Percentiles rank a stretch among this genome's conserved stretches.
Conservation (phyloP, 371 early-diverging fungal genomes). For the Haplosporangium sp. region DNA sequence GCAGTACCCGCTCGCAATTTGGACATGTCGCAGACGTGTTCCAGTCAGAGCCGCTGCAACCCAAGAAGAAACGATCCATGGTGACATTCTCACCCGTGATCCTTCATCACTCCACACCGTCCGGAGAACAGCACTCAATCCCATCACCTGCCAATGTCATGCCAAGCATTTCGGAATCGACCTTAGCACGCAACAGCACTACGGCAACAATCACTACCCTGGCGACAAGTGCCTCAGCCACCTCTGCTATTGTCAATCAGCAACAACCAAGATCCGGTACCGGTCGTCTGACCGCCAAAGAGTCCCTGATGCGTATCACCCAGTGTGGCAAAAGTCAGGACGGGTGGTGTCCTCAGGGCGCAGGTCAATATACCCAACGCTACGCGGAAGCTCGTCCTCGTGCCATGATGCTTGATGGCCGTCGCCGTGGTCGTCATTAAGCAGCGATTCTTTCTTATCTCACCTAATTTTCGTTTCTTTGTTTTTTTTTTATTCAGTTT, state of each 20-base stretch:
- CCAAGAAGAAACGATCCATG: conserved; percentile 14
- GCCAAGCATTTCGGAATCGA: conserved; percentile 26
- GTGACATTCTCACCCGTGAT: conserved; percentile 40
- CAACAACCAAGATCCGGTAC: conserved; percentile 31
- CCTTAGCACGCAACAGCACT: neutral
- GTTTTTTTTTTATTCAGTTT: too few relatives aligned
- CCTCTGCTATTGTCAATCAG: conserved; percentile 10
- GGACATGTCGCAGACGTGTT: conserved; percentile 12
- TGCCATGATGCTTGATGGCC: conserved; percentile 26
- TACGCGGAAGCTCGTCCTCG: conserved; percentile 29
- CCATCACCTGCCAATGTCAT: neutral
- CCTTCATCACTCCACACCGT: conserved; percentile 5
- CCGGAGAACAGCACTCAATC: too few relatives aligned
- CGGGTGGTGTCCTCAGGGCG: conserved; percentile 44
- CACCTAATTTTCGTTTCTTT: too few relatives aligned
- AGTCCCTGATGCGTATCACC: conserved; percentile 46
- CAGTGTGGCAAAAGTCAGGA: conserved; percentile 28
- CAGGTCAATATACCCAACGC: conserved; percentile 37
- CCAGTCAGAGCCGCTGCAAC: neutral
- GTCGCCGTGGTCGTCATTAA: conserved; percentile 34
- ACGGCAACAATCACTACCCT: neutral
- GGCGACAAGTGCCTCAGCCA: neutral
- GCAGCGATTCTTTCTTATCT: too few relatives aligned
- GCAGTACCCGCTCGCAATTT: conserved; percentile 7
- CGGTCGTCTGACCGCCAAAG: conserved; percentile 24